Conservation (phyloP, 805 yeast species). For the Komagataella pseudopastoris region DNA sequence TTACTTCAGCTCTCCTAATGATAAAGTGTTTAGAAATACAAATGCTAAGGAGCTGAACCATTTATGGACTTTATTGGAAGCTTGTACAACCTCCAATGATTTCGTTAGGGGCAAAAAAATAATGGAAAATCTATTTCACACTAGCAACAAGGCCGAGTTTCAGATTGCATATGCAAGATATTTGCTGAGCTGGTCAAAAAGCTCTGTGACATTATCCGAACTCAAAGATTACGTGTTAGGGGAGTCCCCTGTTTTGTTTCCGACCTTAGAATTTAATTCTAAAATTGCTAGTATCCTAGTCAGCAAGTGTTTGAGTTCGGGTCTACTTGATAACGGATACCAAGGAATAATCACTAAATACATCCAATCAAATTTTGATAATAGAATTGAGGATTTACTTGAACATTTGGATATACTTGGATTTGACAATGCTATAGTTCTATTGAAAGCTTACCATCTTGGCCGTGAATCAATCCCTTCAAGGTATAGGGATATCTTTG, state of each 20-base stretch:
- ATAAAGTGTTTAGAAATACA: neutral
- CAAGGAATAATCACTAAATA: neutral
- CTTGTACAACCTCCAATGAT: conserved; percentile 55
- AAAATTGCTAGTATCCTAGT: neutral
- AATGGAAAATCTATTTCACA: conserved; percentile 43
- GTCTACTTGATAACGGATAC: neutral
- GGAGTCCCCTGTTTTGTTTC: neutral
- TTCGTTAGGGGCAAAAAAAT: conserved; percentile 59
- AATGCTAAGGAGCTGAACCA: conserved; percentile 4
- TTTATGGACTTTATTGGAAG: conserved; percentile 63
- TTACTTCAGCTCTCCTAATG: neutral
- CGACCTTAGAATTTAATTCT: neutral
- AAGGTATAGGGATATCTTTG: conserved; percentile 12
- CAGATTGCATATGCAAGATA: conserved; percentile 6
- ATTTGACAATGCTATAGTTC: conserved; percentile 23
- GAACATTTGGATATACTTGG: conserved; percentile 33
- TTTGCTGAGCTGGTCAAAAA: conserved; percentile 44
- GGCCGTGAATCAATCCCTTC: conserved; percentile 10
- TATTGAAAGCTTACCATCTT: conserved; percentile 19
- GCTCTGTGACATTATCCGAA: conserved; percentile 46
- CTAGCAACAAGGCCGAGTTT: conserved; percentile 20
- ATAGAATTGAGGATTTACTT: conserved; percentile 20
- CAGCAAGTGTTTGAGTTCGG: neutral
- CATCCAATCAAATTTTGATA: conserved; percentile 1
- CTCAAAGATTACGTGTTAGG: neutral